Base-by-base conservation (phyloP, 2,329 filamentous ascomycete genomes). In the Paramyrothecium roridum region DNA sequence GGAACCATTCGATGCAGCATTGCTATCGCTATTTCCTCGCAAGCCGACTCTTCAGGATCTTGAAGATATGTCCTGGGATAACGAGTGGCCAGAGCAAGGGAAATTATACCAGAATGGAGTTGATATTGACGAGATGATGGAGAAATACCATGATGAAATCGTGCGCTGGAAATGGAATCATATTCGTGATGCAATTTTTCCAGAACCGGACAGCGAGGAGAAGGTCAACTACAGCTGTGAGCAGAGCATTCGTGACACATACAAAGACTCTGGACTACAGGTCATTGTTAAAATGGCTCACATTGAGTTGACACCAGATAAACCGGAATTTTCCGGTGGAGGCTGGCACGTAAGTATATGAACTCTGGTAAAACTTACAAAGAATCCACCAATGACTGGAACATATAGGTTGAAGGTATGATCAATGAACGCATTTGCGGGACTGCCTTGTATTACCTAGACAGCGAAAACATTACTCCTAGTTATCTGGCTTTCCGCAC, bases 261-360 rank as follows among this genome's bases (percentile, higher is more conserved):
- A 3, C 49, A 40, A 51, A 20, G 30, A 37, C 19, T 7, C 33
- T 13, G 49, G 49, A 20, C 49, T 51, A 3, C 49, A 51, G 17
- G 30, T 51, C 23, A 34, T 34, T 21, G 30, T 51, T 30, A 51
- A 51, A 33, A 33, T 51, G 17, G 20, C 33, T 4, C 49, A 30
- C 19, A 51, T 51, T 19, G 49, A 51, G 30, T 19, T 51, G 12
- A 51, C 49, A n/a, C 49, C 49, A 8, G 49, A 51, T 17, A 51
- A 51, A 19, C 49, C 49, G n/a, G 49, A 37, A 17, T 40, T 37
- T 30, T 20, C 49, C 3, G 49, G 10, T 20, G 49, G 49, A 3
- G 49, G 26, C 3, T 51, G 49, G 49, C 49, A 51, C 19, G 49
- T 51, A 37, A 51, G 49, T 30, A 10, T 50, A n/a, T 20, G 6